Evolutionary conservation across 2,329 filamentous ascomycete genomes (phyloP).

Genomic region (Aphanocladium album): DNA sequence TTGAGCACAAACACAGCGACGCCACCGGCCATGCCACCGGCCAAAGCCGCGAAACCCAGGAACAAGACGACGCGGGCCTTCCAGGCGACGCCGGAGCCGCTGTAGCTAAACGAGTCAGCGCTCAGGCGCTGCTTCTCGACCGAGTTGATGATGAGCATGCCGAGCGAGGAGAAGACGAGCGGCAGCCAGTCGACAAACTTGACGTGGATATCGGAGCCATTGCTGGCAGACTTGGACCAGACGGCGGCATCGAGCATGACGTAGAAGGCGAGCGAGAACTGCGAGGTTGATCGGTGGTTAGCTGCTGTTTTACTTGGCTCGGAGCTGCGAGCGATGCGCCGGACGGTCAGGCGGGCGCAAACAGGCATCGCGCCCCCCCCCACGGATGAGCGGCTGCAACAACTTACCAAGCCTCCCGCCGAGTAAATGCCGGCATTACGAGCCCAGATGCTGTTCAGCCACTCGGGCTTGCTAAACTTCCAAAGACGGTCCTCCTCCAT

Average conservation of each 20-base stretch:
- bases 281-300: conserved; percentile 1
- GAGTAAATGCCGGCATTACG: conserved; percentile 60
- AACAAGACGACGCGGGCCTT: conserved; percentile 65
- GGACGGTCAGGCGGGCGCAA: background rate
- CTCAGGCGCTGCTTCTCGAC: conserved; percentile 63
- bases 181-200: conserved; percentile 67
- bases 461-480: conserved; percentile 63
- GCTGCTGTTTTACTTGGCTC: background rate
- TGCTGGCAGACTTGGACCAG: conserved; percentile 57
- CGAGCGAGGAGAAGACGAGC: conserved; percentile 60
- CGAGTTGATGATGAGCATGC: conserved; percentile 68
- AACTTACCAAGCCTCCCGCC: conserved; percentile 57
- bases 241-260: conserved; percentile 63
- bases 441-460: conserved; percentile 60
- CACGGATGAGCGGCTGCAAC: no score
- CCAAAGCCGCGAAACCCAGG: conserved; percentile 59
- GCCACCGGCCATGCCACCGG: conserved; percentile 63
- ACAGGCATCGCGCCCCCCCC: no score
- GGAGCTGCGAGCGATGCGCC: conserved; percentile 4
- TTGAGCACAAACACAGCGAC: conserved; percentile 65
- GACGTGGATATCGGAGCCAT: conserved; percentile 56
- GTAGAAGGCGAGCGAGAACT: conserved; percentile 67
- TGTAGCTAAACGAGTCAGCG: conserved; percentile 58
- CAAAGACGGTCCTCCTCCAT: conserved; percentile 58
- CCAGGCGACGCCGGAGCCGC: conserved; percentile 60